Evolutionary conservation across 2,329 filamentous ascomycete species (phyloP).

Genomic region (Pseudogymnoascus sp.): DNA sequence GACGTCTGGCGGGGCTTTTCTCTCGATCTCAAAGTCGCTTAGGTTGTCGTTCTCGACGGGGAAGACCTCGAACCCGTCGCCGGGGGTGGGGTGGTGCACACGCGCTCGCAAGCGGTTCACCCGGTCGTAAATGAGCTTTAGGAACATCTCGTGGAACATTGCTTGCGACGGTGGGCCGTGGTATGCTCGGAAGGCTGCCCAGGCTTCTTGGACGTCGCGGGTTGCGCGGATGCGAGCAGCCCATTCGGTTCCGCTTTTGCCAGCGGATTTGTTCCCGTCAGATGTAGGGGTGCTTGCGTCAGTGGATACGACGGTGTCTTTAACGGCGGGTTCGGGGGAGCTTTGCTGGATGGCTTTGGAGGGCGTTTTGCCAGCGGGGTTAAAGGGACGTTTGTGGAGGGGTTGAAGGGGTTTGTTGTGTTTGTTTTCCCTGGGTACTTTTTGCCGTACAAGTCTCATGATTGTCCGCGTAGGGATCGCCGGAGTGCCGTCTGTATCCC

Average conservation of each 20-base stretch:
- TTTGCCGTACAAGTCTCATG: slow-evolving; percentile 9
- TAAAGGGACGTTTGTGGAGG: background rate
- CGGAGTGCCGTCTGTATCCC: slow-evolving; percentile 41
- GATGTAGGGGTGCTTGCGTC: background rate
- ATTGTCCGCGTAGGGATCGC: slow-evolving; percentile 47
- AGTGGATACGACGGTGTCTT: background rate
- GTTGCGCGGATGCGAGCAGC: slow-evolving; percentile 50
- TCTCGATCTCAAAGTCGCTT: slow-evolving; percentile 56
- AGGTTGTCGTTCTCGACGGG: slow-evolving; percentile 49
- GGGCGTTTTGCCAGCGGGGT: background rate
- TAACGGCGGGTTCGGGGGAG: background rate
- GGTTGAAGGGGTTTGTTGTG: background rate
- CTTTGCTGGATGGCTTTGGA: background rate
- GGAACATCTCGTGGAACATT: slow-evolving; percentile 54
- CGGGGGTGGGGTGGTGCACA: slow-evolving; percentile 38
- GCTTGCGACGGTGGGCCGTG: slow-evolving; percentile 27
- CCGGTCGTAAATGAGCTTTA: slow-evolving; percentile 41
- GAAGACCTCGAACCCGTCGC: slow-evolving; percentile 49
- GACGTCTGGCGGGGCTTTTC: slow-evolving; percentile 52
- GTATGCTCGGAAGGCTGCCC: slow-evolving; percentile 33
- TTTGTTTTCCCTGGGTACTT: background rate
- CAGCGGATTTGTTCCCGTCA: background rate
- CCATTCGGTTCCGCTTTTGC: slow-evolving; percentile 34
- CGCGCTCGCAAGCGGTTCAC: slow-evolving; percentile 14
- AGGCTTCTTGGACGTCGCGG: slow-evolving; percentile 53